Evolutionary conservation across 495 filamentous ascomycete genomes (phyloP), one percentile per base, ranked within the genome.

Genomic region (Lasiosphaeris hirsuta): DNA sequence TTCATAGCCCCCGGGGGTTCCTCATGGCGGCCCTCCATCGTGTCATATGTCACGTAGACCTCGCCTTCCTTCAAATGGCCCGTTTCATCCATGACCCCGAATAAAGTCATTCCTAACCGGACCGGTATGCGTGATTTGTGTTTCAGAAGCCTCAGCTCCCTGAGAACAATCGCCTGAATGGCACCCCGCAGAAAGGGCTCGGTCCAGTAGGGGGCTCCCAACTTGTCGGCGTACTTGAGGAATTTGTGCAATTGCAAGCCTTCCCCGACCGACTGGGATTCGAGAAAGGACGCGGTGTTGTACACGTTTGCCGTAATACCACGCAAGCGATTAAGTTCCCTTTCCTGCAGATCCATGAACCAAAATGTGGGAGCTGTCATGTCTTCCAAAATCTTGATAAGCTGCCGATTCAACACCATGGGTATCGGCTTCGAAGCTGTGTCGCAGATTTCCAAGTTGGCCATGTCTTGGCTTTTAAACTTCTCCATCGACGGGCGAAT

Each of bases 341-440:
- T 65, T 0, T 67, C 67, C 66, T 92, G 89, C 0, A 86, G 73
- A 0, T 77, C 56, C 9, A 87, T 67, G 62, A 95, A 90, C 61
- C 79, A 81, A 0, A 72, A 36, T 7, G 67, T 61, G 0, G 75
- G 65, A 0, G 88, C 83, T 7, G 61, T 62, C 75, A 81, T 77
- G 61, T 94, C 90, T 61, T 96, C 90, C 34, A 95, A 65, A 30
- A 93, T 89, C 66, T 95, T 93, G 64, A 96, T 89, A 37, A 90
- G 68, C 48, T 87, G 88, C 1, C 84, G 82, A 64, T 93, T 92
- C 2, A 96, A 79, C 38, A 84, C 79, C 61, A 90, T 75, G 0
- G 84, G 82, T 11, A 92, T 77, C 0, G 86, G 86, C 41, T 76
- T 82, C 18, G 78, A 81, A 2, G 80, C 82, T 39, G 81, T 74